Evolutionary conservation across 345 rosid species (phyloP), one percentile per base, ranked within the genome.

Genomic region (Citrus reticulata): DNA sequence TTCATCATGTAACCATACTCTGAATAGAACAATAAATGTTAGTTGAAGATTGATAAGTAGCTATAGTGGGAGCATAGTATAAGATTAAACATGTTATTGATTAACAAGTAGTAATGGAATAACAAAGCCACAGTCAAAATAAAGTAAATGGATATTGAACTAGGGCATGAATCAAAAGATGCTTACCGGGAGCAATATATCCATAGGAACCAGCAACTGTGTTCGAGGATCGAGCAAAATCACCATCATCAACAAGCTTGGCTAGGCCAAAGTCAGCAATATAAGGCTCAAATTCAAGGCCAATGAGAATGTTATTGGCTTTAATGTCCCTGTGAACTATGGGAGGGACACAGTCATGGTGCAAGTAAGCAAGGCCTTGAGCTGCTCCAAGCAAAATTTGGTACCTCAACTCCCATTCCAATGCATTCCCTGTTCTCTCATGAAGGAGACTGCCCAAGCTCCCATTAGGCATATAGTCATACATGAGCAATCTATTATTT

Each of bases 241-340:
- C 97, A 30, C 93, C 94, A 57, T 90, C 97, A 62, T 93, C 97
- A 1, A 96, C 94, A 17, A 94, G 99, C 90, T 96, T 96, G 51
- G 97, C 98, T 69, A 96, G 91, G 76, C 98, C 97, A 57, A 96
- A 96, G 85, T 96, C 99, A 13, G 98, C 98, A n/a, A 96, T 92
- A 80, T 94, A 96, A 7, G 99, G 94, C 82, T 96, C 98, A 20
- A 94, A 96, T 66, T 89, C 95, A 8, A 90, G 91, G 81, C 98
- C 98, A 42, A 96, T 87, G 51, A 96, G 90, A 72, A 96, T 94
- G 80, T 96, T 96, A 35, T 94, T 94, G 78, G 98, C 96, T 84
- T 95, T 95, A 80, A 95, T 93, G 79, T 95, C 97, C 29, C 99
- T 89, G 68, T 96, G 99, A 81, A 96, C 95, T 63, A 96, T 96